phyloP scores from a whole-genome alignment of 139 green algal genomes.

The Volvox reticuliferus region DNA sequence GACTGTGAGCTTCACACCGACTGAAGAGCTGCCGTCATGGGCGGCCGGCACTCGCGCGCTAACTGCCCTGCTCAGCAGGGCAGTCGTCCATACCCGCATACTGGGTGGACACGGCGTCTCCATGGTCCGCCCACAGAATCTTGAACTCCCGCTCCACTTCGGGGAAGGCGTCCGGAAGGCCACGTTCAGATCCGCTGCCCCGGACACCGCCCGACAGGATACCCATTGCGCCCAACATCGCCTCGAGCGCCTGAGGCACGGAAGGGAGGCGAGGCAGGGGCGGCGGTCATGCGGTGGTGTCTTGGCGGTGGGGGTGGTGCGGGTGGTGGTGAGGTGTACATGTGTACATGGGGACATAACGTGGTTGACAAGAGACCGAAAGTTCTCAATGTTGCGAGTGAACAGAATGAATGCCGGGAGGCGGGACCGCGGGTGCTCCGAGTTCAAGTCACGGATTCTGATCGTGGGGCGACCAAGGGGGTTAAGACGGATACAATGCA shows the following conservation, averaged over 20 bases:
- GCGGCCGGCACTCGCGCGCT: no score
- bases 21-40: no score
- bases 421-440: no score
- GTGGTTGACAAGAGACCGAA: no score
- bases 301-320: background rate
- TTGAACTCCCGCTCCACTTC: slow-evolving; percentile 81
- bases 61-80: no score
- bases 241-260: slow-evolving; percentile 61
- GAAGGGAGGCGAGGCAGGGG: background rate
- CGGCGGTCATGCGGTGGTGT: background rate
- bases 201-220: slow-evolving; percentile 58
- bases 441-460: no score
- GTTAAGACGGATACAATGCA: no score
- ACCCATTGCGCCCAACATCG: slow-evolving; percentile 69
- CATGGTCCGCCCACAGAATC: slow-evolving; percentile 91
- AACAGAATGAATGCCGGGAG: no score
- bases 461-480: no score
- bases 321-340: background rate
- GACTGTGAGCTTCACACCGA: no score
- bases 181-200: background rate
- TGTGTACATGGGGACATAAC: background rate
- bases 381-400: no score
- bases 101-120: slow-evolving; percentile 85
- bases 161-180: slow-evolving; percentile 68
- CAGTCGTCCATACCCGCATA: slow-evolving; percentile 77